phyloP scores from a whole-genome alignment of 2,329 filamentous ascomycete species.

The Apiospora rasikravindrae region DNA sequence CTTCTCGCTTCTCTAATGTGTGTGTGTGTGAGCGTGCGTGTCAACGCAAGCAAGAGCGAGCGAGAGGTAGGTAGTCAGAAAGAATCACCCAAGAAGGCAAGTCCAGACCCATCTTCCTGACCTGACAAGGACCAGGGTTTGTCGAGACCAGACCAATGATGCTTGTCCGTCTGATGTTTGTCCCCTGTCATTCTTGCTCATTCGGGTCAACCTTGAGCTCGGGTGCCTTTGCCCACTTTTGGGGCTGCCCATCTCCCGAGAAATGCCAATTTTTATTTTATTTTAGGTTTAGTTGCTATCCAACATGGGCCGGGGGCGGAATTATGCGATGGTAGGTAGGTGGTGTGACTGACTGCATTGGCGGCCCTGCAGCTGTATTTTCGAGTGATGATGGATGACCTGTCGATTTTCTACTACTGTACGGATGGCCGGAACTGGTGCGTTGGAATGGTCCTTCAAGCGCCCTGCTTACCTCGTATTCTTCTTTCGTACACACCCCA shows the following conservation, averaged over 20 bases:
- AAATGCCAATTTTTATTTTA: constrained; percentile 2
- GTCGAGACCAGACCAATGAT: constrained; percentile 6
- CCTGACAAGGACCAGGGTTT: constrained; percentile 8
- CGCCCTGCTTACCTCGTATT: background rate
- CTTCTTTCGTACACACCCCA: background rate
- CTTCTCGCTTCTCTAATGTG: background rate
- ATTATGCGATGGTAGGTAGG: background rate
- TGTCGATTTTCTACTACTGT: background rate
- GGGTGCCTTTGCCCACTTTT: background rate
- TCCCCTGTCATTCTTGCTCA: constrained; percentile 1
- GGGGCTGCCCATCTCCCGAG: background rate
- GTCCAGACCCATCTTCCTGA: background rate
- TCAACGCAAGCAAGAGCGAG: background rate
- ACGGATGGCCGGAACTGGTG: background rate
- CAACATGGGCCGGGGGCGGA: background rate
- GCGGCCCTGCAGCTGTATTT: background rate
- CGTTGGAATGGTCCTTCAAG: background rate
- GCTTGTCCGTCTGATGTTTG: background rate
- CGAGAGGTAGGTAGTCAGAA: background rate
- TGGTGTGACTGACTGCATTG: background rate
- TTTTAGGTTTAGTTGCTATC: background rate
- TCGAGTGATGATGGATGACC: constrained; percentile 11
- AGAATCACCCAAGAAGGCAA: background rate
- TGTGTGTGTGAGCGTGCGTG: background rate
- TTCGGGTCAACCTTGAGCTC: constrained; percentile 4